These are phyloP conservation scores for Phylloporus sp. DNA, from an alignment of 768 basidiomycete species.

Conservation along the genomic window DNA sequence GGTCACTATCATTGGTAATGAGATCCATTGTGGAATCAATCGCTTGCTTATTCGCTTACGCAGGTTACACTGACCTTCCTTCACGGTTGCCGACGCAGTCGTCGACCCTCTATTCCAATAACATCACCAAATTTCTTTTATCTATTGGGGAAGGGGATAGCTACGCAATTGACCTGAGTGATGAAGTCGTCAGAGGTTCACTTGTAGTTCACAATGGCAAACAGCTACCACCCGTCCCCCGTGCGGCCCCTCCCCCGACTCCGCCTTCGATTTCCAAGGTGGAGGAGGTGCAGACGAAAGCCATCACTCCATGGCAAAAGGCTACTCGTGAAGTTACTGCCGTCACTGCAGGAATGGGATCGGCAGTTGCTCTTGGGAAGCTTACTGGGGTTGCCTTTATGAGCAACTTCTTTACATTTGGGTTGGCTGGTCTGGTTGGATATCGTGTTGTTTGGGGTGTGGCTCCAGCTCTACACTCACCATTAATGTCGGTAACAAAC, in stretches of 20 bases:
- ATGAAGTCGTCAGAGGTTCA: slow-evolving; percentile 83
- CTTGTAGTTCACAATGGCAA: slow-evolving; percentile 69
- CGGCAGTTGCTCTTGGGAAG: slow-evolving; percentile 70
- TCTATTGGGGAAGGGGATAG: slow-evolving; percentile 65
- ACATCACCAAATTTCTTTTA: slow-evolving; percentile 84
- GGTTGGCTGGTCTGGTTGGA: slow-evolving; percentile 80
- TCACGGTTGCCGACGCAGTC: slow-evolving; percentile 89
- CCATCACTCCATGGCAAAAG: slow-evolving; percentile 86
- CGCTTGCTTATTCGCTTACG: slow-evolving; percentile 1
- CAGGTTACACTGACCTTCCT: slow-evolving; percentile 81
- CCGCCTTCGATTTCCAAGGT: slow-evolving; percentile 50
- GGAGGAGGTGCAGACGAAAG: slow-evolving; percentile 41
- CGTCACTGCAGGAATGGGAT: slow-evolving; percentile 74
- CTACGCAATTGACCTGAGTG: slow-evolving; percentile 67
- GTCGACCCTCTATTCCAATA: slow-evolving; percentile 87
- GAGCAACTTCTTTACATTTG: slow-evolving; percentile 87
- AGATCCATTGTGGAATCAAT: slow-evolving; percentile 1
- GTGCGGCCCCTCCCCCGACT: slow-evolving; percentile 60
- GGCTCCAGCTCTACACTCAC: slow-evolving; percentile 82
- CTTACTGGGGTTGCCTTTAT: slow-evolving; percentile 79
- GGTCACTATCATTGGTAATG: slow-evolving; percentile 75
- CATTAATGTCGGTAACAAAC: slow-evolving; percentile 88
- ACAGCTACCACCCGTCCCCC: slow-evolving; percentile 63
- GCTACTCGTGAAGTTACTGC: slow-evolving; percentile 68
- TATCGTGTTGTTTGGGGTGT: slow-evolving; percentile 91